These are phyloP conservation scores for Scedosporium dehoogii DNA, from an alignment of 2,329 filamentous ascomycete species.

Conservation along the genomic window DNA sequence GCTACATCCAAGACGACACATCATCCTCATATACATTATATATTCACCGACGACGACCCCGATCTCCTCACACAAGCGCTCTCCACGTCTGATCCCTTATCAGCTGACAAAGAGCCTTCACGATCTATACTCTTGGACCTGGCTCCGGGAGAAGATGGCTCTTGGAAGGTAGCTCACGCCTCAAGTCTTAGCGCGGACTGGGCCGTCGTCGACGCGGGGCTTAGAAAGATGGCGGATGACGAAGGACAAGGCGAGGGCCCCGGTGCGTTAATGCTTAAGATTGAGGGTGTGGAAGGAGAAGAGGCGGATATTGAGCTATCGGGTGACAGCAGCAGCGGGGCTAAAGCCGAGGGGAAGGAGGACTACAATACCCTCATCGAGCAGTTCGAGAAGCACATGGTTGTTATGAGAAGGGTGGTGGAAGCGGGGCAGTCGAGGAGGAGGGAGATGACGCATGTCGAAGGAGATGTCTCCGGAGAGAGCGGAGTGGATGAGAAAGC, in stretches of 20 bases:
- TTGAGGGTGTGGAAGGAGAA: conserved; percentile 43
- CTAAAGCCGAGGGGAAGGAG: conserved; percentile 24
- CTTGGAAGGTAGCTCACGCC: conserved; percentile 53
- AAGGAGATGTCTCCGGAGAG: not conserved
- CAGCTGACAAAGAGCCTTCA: conserved; percentile 12
- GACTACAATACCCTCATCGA: conserved; percentile 42
- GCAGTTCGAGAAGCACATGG: conserved; percentile 50
- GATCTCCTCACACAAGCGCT: conserved; percentile 62
- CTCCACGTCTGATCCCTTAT: conserved; percentile 23
- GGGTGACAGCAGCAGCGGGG: conserved; percentile 2
- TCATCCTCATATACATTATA: conserved; percentile 82
- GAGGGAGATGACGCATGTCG: not conserved
- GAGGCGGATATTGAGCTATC: conserved; percentile 4
- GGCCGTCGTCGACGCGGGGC: conserved; percentile 41
- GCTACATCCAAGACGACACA: conserved; percentile 60
- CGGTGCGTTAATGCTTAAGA: conserved; percentile 47
- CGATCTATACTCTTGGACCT: conserved; percentile 49
- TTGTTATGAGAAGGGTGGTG: conserved; percentile 41
- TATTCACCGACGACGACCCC: conserved; percentile 86
- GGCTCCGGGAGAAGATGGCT: conserved; percentile 24
- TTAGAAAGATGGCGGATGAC: conserved; percentile 33
- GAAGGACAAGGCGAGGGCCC: conserved; percentile 18
- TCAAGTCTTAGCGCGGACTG: conserved; percentile 67
- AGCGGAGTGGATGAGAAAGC: conserved; percentile 8
- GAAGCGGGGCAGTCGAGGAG: conserved; percentile 30